Base-by-base conservation (phyloP, 371 early-diverging fungal species). In the Circinella minor region DNA sequence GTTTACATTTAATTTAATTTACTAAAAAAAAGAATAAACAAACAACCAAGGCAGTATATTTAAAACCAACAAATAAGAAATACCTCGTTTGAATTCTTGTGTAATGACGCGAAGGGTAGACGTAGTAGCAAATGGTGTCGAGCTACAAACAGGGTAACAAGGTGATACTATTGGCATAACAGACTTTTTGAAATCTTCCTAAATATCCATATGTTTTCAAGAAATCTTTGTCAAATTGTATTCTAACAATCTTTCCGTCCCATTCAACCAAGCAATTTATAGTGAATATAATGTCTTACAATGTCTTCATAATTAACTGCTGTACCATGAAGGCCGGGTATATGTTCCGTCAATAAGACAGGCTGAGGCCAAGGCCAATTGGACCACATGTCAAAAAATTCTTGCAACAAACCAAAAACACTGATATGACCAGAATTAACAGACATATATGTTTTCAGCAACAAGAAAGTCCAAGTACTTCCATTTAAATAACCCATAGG, bases 131-230 rank as follows among this genome's bases (percentile, higher is more conserved):
- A 73, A 76, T 11, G 80, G 80, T 6, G 82, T 71, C 0, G 74
- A 67, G 51, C 62, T 78, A 38, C 71, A 66, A 1, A 79, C 79
- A 6, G 84, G 84, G 37, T 78, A 77, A 54, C 84, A 84, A 0
- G 84, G 84, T 18, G 84, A 75, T 4, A 84, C 69, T 37, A 84
- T 84, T 0, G 84, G 81, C 78, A 84, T 79, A 5, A 71, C 48
- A 2, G 80, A 74, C 4, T 74, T 38, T 7, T 71, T 37, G 39
- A 81, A 84, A 17, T 78, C 77, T 8, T 51, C 39, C 70, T 81
- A 59, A 9, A 47, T 3, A 47, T 3, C 27, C 27, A 27, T 27
- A 27, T 27, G 27, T 27, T 27, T 27, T 27, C 27, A 27, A 27
- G 27, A 27, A 27, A 27, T 2, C 27, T 27, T 27, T 27, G 27